These are phyloP conservation scores for Sarocladiaceae sp. DNA, from an alignment of 2,329 filamentous ascomycete genomes.

Conservation along the genomic window DNA sequence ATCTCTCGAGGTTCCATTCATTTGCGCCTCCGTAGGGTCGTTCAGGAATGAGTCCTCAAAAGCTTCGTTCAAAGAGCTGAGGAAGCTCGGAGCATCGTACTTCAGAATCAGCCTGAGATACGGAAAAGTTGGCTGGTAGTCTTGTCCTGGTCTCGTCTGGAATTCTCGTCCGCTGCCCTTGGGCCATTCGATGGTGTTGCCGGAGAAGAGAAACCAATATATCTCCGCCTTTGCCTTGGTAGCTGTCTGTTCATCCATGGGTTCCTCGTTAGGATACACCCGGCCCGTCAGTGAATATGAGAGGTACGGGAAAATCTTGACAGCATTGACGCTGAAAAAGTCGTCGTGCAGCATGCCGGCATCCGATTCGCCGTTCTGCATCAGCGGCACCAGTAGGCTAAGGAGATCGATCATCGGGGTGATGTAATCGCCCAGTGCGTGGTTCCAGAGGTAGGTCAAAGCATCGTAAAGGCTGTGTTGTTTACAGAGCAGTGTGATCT, in stretches of 20 bases:
- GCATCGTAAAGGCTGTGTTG: conserved; percentile 91
- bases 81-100: conserved; percentile 85
- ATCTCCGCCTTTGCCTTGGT: conserved; percentile 76
- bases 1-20: conserved; percentile 43
- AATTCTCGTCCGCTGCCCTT: conserved; percentile 55
- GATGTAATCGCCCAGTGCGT: conserved; percentile 80
- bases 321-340: conserved; percentile 61
- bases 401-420: conserved; percentile 83
- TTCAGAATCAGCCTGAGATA: conserved; percentile 78
- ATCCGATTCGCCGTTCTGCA: conserved; percentile 47
- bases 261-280: conserved; percentile 80
- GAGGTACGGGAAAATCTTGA: conserved; percentile 91
- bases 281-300: conserved; percentile 87
- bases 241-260: conserved; percentile 66
- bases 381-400: conserved; percentile 55
- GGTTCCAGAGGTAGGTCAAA: conserved; percentile 94
- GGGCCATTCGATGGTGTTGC: conserved; percentile 70
- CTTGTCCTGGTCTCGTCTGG: conserved; percentile 48
- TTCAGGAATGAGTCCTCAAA: conserved; percentile 96
- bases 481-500: conserved; percentile 85
- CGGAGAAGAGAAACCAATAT: conserved; percentile 91
- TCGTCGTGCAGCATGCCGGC: conserved; percentile 53
- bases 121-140: conserved; percentile 69
- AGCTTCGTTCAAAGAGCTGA: conserved; percentile 93
- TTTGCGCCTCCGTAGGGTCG: conserved; percentile 59